A percentile compares a stretch with the other conserved stretches of the same genome.
These are phyloP conservation scores for Xylogone sp. DNA, from an alignment of 2,329 filamentous ascomycete genomes.

Conservation along the genomic window DNA sequence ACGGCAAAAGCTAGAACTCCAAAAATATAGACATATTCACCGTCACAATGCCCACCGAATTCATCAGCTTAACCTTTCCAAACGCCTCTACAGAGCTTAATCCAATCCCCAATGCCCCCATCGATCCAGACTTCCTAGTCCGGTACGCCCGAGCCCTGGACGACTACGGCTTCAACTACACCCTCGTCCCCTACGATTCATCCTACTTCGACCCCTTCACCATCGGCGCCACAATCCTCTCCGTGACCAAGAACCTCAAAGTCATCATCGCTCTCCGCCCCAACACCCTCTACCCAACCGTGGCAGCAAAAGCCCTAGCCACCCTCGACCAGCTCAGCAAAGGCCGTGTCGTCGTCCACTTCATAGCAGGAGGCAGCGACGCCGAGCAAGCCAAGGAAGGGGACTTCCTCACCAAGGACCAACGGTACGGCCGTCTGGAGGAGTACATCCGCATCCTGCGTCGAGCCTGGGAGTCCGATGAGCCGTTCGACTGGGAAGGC, in stretches of 20 bases:
- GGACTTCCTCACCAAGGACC: conserved; percentile 53
- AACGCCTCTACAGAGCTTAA: conserved; percentile 53
- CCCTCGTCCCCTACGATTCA: conserved; percentile 55
- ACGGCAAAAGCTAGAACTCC: no score
- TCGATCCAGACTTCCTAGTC: conserved; percentile 52
- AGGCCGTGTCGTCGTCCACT: conserved; percentile 57
- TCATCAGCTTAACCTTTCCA: conserved; percentile 55
- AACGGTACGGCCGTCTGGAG: conserved; percentile 55
- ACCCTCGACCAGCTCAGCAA: conserved; percentile 56
- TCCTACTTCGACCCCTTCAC: conserved; percentile 54
- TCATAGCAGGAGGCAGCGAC: conserved; percentile 59
- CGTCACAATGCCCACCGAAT: conserved; percentile 47
- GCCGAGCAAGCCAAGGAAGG: conserved; percentile 57
- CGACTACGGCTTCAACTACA: conserved; percentile 60
- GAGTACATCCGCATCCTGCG: conserved; percentile 60
- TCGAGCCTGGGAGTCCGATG: conserved; percentile 52
- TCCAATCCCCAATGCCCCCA: conserved; percentile 45
- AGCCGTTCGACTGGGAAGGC: conserved; percentile 59
- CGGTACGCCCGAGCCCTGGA: conserved; percentile 55
- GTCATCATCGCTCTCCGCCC: conserved; percentile 59
- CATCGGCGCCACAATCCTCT: conserved; percentile 52
- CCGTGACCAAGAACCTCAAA: conserved; percentile 55
- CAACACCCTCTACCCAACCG: conserved; percentile 59
- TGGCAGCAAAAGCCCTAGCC: conserved; percentile 57
- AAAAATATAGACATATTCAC: no score